These are phyloP conservation scores for Cyberlindnera bimundalis DNA, from an alignment of 805 yeast genomes.

Conservation along the genomic window DNA sequence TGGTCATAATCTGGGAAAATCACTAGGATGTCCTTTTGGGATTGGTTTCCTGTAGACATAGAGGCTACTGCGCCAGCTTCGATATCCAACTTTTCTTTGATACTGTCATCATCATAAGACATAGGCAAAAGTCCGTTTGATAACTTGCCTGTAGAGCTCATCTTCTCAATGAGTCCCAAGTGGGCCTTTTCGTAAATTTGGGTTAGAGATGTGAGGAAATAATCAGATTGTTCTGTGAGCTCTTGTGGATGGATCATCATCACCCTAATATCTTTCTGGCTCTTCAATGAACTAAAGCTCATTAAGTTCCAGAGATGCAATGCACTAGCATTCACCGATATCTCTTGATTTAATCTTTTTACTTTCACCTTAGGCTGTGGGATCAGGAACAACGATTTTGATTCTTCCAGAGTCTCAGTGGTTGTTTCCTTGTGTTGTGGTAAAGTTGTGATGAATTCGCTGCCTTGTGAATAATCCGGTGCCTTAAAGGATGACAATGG, in stretches of 20 bases:
- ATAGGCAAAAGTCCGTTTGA: slow-evolving; percentile 13
- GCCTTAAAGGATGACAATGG: slow-evolving; percentile 20
- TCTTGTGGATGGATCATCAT: slow-evolving; percentile 39
- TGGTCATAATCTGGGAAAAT: slow-evolving; percentile 18
- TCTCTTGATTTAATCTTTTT: slow-evolving; percentile 35
- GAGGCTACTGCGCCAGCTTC: slow-evolving; percentile 1
- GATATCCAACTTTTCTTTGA: slow-evolving; percentile 2
- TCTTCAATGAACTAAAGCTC: slow-evolving; percentile 51
- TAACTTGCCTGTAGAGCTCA: slow-evolving; percentile 26
- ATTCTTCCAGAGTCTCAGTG: background rate
- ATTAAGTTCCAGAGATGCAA: slow-evolving; percentile 54
- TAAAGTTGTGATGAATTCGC: slow-evolving; percentile 7
- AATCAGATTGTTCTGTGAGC: slow-evolving; percentile 28
- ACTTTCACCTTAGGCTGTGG: slow-evolving; percentile 35
- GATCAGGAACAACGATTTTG: slow-evolving; percentile 30
- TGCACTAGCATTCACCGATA: slow-evolving; percentile 46
- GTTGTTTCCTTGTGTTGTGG: slow-evolving; percentile 2
- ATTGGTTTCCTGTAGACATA: background rate
- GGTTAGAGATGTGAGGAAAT: slow-evolving; percentile 39
- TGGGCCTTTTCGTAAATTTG: slow-evolving; percentile 45
- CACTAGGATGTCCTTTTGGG: slow-evolving; percentile 18
- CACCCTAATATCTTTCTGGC: slow-evolving; percentile 49
- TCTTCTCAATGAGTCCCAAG: slow-evolving; percentile 39
- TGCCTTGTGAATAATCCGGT: slow-evolving; percentile 9
- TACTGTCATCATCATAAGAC: slow-evolving; percentile 1